Base-by-base conservation (phyloP, 306 rosid species). In the Dicorynia guianensis region DNA sequence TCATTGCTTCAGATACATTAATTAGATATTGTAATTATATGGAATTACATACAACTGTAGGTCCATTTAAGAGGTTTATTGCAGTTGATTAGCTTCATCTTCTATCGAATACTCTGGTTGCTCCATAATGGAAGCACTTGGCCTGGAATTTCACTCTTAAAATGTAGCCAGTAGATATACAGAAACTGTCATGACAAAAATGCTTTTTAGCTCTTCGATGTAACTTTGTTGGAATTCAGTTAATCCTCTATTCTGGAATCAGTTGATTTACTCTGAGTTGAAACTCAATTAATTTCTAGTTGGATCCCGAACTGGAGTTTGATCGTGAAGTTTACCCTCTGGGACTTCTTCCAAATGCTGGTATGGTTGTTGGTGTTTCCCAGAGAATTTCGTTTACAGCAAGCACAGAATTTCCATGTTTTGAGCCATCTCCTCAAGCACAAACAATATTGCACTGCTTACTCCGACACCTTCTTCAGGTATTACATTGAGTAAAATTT, bases 261-360 rank as follows among this genome's bases (percentile, higher is more conserved):
- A 15, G 30, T 75, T 74, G 8, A 36, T 76, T 64, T 57, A 4
- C 69, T 39, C 52, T 82, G 72, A 76, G 68, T 52, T 72, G 74
- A 25, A 59, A 68, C 63, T 81, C 56, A 30, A 59, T 82, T 55
- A 46, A 76, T 59, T 84, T 81, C 76, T 69, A 95, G 98, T 80
- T 92, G 98, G 98, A 95, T 79, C 98, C 98, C 3, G 98, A 95
- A 87, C 93, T 90, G 82, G 98, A 95, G 88, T 95, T 95, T 53
- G 98, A 95, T 81, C 97, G 97, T n/a, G 98, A 95, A 87, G 89
- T 95, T 69, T 92, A 95, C 75, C 98, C 96, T 56, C 75, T 95
- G 40, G 97, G 98, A 67, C 98, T 95, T 92, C 96, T 95, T 78
- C 98, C 96, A 77, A 89, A 89, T 87, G 96, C 96, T 64, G 97